Percentiles rank a stretch among this genome's conserved stretches.
Evolutionary conservation across 495 filamentous ascomycete species (phyloP).

Genomic region (Penicillium bovifimosum): DNA sequence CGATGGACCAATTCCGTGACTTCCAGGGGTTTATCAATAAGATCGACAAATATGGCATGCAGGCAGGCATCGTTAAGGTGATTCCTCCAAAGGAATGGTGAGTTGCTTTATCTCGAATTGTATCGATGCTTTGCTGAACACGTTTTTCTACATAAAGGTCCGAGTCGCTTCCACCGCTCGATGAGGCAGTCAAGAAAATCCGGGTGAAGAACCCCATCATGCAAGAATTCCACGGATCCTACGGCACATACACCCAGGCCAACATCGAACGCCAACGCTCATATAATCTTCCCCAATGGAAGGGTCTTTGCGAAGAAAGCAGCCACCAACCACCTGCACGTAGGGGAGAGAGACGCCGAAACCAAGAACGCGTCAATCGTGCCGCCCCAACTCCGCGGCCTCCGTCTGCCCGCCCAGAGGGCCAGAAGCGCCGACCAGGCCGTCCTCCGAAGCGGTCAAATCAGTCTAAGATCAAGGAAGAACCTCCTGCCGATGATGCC

Average conservation of each 20-base stretch:
- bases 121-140: conserved; percentile 10
- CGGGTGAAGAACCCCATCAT: conserved; percentile 94
- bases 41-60: conserved; percentile 93
- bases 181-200: conserved; percentile 84
- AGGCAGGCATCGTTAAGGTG: conserved; percentile 92
- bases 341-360: conserved; percentile 80
- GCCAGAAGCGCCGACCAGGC: conserved; percentile 44
- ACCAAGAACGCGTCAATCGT: conserved; percentile 55
- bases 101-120: conserved; percentile 19
- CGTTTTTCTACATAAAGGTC: conserved; percentile 40
- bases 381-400: conserved; percentile 31
- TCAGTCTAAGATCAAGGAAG: conserved; percentile 44
- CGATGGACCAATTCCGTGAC: conserved; percentile 87
- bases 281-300: conserved; percentile 96
- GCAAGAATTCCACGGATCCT: conserved; percentile 91
- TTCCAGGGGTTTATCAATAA: conserved; percentile 86
- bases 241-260: conserved; percentile 90
- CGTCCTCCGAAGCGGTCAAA: conserved; percentile 41
- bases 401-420: conserved; percentile 28
- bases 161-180: conserved; percentile 66
- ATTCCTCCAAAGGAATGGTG: conserved; percentile 94
- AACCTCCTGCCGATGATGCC: conserved; percentile 35
- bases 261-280: conserved; percentile 93
- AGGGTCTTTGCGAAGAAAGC: conserved; percentile 80
- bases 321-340: conserved; percentile 95